Evolutionary conservation across 2,329 filamentous ascomycete species (phyloP).

Genomic region (Botrytis porri): DNA sequence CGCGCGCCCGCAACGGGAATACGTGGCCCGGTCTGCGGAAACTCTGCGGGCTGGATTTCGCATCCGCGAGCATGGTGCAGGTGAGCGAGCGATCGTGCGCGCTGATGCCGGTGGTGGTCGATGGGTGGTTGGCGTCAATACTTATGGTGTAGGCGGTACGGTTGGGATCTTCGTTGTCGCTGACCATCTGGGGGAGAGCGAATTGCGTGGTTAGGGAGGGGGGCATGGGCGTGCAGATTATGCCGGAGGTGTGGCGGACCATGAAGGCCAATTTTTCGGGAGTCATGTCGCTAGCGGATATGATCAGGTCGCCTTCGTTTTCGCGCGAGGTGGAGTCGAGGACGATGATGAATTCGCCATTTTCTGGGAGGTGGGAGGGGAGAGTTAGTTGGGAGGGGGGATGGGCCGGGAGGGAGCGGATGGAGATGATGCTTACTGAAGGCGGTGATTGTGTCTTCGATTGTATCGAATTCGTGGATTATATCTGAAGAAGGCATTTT

Average conservation of each 20-base stretch:
- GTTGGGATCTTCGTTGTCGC: conserved; percentile 71
- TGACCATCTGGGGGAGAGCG: conserved; percentile 86
- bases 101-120: conserved; percentile 83
- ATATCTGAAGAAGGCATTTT: conserved; percentile 36
- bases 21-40: conserved; percentile 88
- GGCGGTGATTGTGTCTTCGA: conserved; percentile 61
- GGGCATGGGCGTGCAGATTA: conserved; percentile 84
- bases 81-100: conserved; percentile 83
- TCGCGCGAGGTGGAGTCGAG: conserved; percentile 90
- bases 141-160: conserved; percentile 91
- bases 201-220: conserved; percentile 66
- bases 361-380: conserved; percentile 45
- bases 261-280: conserved; percentile 93
- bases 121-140: conserved; percentile 72
- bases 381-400: conserved; percentile 22
- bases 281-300: conserved; percentile 81
- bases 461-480: conserved; percentile 55
- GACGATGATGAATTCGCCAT: conserved; percentile 91
- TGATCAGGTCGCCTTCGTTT: conserved; percentile 98
- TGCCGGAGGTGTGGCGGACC: conserved; percentile 84
- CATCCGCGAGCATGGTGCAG: conserved; percentile 73
- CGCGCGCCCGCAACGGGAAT: conserved; percentile 74
- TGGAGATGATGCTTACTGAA: conserved; percentile 51
- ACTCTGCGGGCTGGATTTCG: conserved; percentile 47
- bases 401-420: neutral